Conservation (phyloP, 2,329 filamentous ascomycete species). For the Gremmenia infestans region DNA sequence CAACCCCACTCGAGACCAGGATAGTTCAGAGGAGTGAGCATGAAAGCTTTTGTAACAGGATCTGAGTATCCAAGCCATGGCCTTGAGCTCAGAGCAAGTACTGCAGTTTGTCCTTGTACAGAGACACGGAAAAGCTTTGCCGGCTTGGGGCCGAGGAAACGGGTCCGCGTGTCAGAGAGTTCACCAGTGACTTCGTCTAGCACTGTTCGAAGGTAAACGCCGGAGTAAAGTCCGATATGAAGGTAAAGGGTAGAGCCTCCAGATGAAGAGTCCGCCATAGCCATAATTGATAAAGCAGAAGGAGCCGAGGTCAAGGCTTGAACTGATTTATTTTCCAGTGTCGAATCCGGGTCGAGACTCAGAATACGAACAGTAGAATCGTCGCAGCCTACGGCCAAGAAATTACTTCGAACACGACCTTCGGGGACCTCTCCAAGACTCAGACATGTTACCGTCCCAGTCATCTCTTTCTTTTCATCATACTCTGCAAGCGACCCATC, state of each 20-base stretch:
- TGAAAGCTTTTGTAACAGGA: conserved; percentile 78
- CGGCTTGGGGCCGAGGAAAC: conserved; percentile 86
- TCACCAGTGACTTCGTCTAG: conserved; percentile 95
- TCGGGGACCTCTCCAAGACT: conserved; percentile 90
- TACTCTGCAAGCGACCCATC: conserved; percentile 91
- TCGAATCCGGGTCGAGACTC: conserved; percentile 84
- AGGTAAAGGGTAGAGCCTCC: conserved; percentile 86
- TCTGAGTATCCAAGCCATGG: conserved; percentile 97
- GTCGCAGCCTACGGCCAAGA: conserved; percentile 92
- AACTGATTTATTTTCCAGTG: conserved; percentile 87
- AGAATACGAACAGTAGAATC: conserved; percentile 93
- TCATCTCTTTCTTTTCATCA: conserved; percentile 92
- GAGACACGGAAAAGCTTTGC: conserved; percentile 90
- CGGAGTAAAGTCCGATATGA: conserved; percentile 92
- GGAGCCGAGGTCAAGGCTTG: conserved; percentile 89
- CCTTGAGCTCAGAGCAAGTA: conserved; percentile 84
- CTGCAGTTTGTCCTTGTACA: conserved; percentile 76
- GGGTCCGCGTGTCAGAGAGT: conserved; percentile 87
- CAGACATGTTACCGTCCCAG: conserved; percentile 89
- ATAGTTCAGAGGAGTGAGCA: conserved; percentile 88
- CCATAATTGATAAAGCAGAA: conserved; percentile 83
- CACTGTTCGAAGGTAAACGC: conserved; percentile 91
- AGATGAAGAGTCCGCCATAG: conserved; percentile 90
- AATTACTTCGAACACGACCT: conserved; percentile 82
- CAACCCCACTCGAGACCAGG: conserved; percentile 86